phyloP scores from a whole-genome alignment of 441 rosid genomes.

The Rhodomyrtus psidioides region DNA sequence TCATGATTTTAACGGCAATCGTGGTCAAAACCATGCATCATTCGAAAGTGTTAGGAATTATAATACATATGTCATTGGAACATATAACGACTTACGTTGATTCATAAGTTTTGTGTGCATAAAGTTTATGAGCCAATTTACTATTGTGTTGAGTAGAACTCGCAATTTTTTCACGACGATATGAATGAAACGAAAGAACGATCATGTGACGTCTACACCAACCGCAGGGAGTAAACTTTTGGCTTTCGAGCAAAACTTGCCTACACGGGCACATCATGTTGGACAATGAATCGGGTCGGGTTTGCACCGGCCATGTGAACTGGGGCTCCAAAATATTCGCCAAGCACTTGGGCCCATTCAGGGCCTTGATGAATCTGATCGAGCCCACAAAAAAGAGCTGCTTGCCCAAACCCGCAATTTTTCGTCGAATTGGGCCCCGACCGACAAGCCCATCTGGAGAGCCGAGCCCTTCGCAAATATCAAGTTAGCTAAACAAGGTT shows the following conservation, averaged over 20 bases:
- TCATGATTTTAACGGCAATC: not conserved
- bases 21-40: fast-evolving
- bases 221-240: not conserved
- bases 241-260: not conserved
- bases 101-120: fast-evolving
- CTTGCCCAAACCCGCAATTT: not conserved
- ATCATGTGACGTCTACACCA: not conserved
- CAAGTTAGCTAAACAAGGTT: not conserved
- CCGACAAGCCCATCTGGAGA: not conserved
- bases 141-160: not conserved
- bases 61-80: fast-evolving
- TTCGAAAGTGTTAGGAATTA: fast-evolving
- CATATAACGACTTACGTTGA: not conserved
- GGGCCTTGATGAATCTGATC: not conserved
- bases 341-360: not conserved
- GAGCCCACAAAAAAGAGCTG: not conserved
- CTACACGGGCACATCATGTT: not conserved
- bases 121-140: not conserved
- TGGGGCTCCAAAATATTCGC: not conserved
- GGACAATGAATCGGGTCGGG: not conserved
- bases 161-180: not conserved
- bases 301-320: not conserved
- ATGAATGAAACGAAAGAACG: not conserved
- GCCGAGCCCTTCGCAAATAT: not conserved
- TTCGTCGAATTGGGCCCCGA: not conserved